Evolutionary conservation across 495 filamentous ascomycete species (phyloP), one percentile per base, ranked within the genome.

Genomic region (Daldinia bambusicola): DNA sequence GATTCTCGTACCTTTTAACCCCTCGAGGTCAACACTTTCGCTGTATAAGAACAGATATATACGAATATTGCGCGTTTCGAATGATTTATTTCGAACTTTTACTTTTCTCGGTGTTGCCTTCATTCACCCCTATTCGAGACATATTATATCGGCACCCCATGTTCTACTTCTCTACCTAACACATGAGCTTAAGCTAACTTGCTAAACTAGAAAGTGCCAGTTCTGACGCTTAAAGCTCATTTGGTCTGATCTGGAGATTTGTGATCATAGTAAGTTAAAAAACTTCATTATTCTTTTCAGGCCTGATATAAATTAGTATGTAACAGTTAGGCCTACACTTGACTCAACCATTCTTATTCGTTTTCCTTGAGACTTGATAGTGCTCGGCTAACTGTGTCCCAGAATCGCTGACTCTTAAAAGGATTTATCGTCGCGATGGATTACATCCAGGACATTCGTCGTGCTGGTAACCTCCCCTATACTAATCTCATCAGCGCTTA

Each of bases 351-450:
- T n/a, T 48, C 2, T 10, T 20, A 22, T 9, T 48, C 20, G n/a
- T 6, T 6, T 16, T 32, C 34, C 7, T n/a, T 18, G 14, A 6
- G 50, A 12, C 22, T 52, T 31, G 8, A 26, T 26, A 31, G 20
- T 4, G 26, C 16, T 40, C 5, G n/a, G 55, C 55, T 57, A 40
- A 57, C 34, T 13, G 13, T 9, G 6, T 36, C 12, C 12, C 16
- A 18, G 18, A 4, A 20, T 13, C 14, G 8, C 12, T 20, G 55
- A 57, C 31, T 18, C 4, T 12, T 8, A 38, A 32, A 56, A 38
- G 31, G n/a, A 6, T 20, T 6, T 20, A 40, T 22, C n/a, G 38
- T 41, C 26, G 40, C n/a, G n/a, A 69, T 69, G 67, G 68, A 62
- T 20, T 66, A 71, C 36, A 9, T 32, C 13, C 31, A 66, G 1